Percentiles rank a stretch among this genome's conserved stretches.
Conservation (phyloP, 305 asterid species). For the Fraxinus nigra region DNA sequence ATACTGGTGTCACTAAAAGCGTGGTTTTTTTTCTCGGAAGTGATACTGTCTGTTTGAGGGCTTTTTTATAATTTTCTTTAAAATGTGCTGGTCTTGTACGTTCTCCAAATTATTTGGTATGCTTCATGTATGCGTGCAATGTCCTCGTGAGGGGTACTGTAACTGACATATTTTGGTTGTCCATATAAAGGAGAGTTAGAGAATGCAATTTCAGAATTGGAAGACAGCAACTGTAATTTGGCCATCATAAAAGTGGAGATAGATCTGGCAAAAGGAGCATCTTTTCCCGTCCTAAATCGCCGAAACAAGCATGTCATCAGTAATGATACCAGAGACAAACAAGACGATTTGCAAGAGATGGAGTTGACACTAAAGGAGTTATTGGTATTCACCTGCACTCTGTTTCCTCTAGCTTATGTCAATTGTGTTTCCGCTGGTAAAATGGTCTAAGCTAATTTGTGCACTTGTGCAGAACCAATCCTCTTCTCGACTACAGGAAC, state of each 20-base stretch:
- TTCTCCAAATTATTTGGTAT: neutral
- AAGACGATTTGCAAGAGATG: conserved; percentile 74
- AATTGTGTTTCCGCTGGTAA: conserved; percentile 1
- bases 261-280: conserved; percentile 56
- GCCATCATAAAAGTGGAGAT: conserved; percentile 70
- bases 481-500: conserved; percentile 57
- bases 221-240: conserved; percentile 69
- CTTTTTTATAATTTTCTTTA: neutral
- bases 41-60: neutral
- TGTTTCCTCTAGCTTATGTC: conserved; percentile 22
- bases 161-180: conserved; percentile 25
- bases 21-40: neutral
- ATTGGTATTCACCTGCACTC: conserved; percentile 45
- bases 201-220: conserved; percentile 61
- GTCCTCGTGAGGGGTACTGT: neutral
- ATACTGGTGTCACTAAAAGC: neutral
- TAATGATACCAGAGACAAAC: conserved; percentile 68
- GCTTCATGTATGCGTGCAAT: neutral
- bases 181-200: conserved; percentile 75
- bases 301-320: conserved; percentile 50
- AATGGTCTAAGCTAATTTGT: conserved; percentile 18
- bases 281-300: conserved; percentile 49
- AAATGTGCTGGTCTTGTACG: neutral
- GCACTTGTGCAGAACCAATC: conserved; percentile 61
- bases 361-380: conserved; percentile 73